phyloP scores from a whole-genome alignment of 2,329 filamentous ascomycete genomes.

The Epichloe sp. region DNA sequence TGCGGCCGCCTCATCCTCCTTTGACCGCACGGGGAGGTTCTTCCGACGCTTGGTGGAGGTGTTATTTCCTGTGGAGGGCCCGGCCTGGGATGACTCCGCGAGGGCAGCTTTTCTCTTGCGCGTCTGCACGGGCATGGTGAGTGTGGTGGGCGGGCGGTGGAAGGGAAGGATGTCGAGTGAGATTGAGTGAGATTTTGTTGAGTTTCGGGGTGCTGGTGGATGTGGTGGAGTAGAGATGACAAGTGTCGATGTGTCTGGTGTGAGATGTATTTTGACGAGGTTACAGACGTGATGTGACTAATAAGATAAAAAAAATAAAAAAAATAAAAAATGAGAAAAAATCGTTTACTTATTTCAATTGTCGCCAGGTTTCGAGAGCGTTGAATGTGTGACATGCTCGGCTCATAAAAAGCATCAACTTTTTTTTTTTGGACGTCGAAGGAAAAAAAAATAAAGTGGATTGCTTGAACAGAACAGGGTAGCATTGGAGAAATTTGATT shows the following conservation, averaged over 20 bases:
- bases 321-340: neutral
- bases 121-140: slow-evolving; percentile 10
- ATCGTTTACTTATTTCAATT: neutral
- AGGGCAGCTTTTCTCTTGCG: slow-evolving; percentile 19
- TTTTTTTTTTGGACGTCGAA: too few relatives aligned
- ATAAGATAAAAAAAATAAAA: fast-evolving
- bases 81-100: slow-evolving; percentile 4
- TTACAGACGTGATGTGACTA: too few relatives aligned
- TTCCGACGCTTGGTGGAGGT: slow-evolving; percentile 9
- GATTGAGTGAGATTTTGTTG: too few relatives aligned
- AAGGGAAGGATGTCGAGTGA: too few relatives aligned
- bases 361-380: neutral
- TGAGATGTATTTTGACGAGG: too few relatives aligned
- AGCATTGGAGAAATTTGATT: neutral
- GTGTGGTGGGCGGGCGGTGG: neutral
- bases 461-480: neutral
- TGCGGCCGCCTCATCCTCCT: slow-evolving; percentile 15
- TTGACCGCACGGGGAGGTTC: slow-evolving; percentile 23
- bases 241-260: too few relatives aligned
- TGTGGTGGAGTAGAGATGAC: too few relatives aligned
- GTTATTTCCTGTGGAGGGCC: neutral
- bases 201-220: too few relatives aligned
- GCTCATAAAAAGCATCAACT: too few relatives aligned
- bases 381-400: too few relatives aligned
- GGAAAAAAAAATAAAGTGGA: neutral